Base-by-base conservation (phyloP, 2,329 filamentous ascomycete genomes). In the Pyricularia sp. region DNA sequence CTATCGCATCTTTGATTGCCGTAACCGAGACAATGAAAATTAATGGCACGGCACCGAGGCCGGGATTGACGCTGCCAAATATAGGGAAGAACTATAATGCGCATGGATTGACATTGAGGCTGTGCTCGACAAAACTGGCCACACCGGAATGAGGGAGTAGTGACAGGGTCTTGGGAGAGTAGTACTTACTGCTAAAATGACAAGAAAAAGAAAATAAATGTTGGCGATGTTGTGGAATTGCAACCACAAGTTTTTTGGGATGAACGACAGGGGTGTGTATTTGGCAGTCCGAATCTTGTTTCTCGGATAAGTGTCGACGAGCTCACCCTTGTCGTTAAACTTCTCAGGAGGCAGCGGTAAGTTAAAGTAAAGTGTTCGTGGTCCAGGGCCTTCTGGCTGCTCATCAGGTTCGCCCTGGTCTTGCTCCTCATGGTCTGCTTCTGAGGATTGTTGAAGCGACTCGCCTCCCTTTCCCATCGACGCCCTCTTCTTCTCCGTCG, bases 191-290 rank as follows among this genome's bases (percentile, higher is more conserved):
- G 90, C 90, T 70, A 99, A 86, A 76, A 99, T 97, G 77, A 97
- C 94, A 75, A 94, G 86, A 81, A 98, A 97, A 74, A 98, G 84
- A 85, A 99, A 99, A 81, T 98, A 99, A 68, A 98, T 90, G 79
- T 99, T 99, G 76, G 95, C 95, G 75, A 99, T 91, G 77, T 98
- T 98, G 81, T 99, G 94, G 77, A 99, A 98, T 79, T 99, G 96
- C 72, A 97, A 92, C 88, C 90, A 99, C 76, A 99, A 77, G 80
- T 99, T 98, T 82, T 98, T 98, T 17, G 95, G 95, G 31, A 99
- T 79, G 80, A 99, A 99, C 70, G 92, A 97, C 72, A 99, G 80
- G 10, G 96, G 91, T 9, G 95, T 99, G 79, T 99, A 99, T 81
- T 98, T 99, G 70, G 95, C 92, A 3, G 95, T 99, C 74, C 96